Conservation (phyloP, 176 grass and related monocot genomes). For the Oryza meyeriana region DNA sequence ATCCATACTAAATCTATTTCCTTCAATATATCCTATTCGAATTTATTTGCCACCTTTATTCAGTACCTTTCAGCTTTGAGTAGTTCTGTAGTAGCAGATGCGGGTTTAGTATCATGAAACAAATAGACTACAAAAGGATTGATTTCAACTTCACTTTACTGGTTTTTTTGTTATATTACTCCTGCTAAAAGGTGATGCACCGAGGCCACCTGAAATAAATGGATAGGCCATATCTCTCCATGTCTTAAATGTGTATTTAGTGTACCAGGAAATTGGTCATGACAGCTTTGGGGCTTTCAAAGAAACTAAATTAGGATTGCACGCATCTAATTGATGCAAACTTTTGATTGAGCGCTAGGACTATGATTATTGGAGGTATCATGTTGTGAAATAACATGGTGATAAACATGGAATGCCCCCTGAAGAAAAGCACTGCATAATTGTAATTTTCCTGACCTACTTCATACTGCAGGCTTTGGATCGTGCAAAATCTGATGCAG, state of each 20-base stretch:
- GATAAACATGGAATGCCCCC: background rate
- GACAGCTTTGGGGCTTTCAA: background rate
- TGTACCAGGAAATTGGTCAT: background rate
- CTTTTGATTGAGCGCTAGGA: background rate
- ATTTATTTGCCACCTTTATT: constrained; percentile 3
- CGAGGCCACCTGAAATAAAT: background rate
- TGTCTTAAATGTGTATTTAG: background rate
- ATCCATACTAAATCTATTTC: background rate
- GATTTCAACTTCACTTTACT: background rate
- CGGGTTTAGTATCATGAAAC: background rate
- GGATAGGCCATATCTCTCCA: background rate
- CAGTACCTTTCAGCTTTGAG: constrained; percentile 4
- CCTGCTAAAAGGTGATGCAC: background rate
- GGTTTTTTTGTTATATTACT: background rate
- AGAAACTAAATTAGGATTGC: constrained; percentile 8
- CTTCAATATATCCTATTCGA: background rate
- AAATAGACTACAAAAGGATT: background rate
- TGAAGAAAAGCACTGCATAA: background rate
- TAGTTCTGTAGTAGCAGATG: constrained; percentile 19
- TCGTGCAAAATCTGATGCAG: constrained; percentile 87
- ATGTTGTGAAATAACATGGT: background rate
- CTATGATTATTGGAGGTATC: background rate
- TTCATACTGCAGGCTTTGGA: constrained; percentile 60
- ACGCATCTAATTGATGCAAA: background rate
- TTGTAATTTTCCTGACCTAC: background rate